Conservation (phyloP, 192 early-diverging fungal species). For the Oehlia diaphana region DNA sequence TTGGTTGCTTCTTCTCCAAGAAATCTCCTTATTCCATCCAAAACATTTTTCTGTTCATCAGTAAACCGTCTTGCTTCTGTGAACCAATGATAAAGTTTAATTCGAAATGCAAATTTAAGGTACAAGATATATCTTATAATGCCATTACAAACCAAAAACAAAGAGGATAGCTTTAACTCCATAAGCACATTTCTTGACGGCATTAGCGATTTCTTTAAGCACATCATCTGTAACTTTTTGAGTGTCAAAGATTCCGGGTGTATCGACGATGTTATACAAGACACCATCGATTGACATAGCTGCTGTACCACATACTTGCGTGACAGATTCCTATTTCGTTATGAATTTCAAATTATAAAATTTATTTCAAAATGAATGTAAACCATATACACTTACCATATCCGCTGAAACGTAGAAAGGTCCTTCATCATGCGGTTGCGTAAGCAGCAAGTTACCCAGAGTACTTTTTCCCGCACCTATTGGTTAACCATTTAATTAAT, state of each 20-base stretch:
- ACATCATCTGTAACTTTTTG: neutral
- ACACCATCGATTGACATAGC: constrained; percentile 1
- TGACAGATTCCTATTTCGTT: constrained; percentile 17
- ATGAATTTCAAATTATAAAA: neutral
- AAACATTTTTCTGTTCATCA: constrained; percentile 7
- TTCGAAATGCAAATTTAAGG: neutral
- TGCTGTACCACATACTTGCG: constrained; percentile 13
- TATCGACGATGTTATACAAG: constrained; percentile 12
- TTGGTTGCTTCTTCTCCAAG: constrained; percentile 12
- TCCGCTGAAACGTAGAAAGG: constrained; percentile 2
- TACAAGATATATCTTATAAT: too few relatives aligned
- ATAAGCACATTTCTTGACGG: constrained; percentile 10
- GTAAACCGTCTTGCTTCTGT: constrained; percentile 22
- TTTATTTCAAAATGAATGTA: neutral
- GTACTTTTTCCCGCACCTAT: constrained; percentile 27
- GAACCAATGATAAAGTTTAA: neutral
- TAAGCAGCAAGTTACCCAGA: constrained; percentile 17
- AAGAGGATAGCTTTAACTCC: constrained; percentile 23
- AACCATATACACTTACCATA: neutral
- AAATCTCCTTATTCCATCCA: constrained; percentile 9
- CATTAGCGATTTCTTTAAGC: constrained; percentile 10
- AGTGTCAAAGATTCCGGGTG: constrained; percentile 25
- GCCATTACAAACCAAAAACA: constrained; percentile 19
- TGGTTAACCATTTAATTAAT: neutral
- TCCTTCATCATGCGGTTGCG: neutral